phyloP scores from a whole-genome alignment of 345 rosid species.

The Populus alba region DNA sequence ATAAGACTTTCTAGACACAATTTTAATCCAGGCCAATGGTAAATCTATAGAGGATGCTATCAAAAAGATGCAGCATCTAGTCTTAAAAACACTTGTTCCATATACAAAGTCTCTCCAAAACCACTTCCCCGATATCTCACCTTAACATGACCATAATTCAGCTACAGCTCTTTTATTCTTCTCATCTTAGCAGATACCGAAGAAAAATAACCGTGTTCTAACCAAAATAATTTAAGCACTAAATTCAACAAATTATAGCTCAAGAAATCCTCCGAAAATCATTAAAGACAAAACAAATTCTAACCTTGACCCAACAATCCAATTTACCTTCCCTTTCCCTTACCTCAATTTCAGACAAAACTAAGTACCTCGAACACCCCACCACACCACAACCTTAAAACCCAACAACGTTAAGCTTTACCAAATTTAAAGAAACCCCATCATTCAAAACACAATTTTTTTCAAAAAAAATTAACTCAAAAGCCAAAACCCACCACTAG shows the following conservation, averaged over 20 bases:
- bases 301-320: background rate
- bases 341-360: background rate
- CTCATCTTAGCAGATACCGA: background rate
- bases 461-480: background rate
- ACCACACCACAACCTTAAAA: background rate
- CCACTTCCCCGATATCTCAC: background rate
- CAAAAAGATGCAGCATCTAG: background rate
- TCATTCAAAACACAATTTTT: background rate
- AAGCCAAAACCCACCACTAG: background rate
- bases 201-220: background rate
- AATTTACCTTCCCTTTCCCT: background rate
- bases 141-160: background rate
- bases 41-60: background rate
- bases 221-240: background rate
- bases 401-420: background rate
- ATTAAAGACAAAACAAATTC: background rate
- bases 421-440: background rate
- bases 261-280: background rate
- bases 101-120: background rate
- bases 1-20: background rate
- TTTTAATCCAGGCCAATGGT: background rate
- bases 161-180: background rate
- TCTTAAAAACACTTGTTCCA: background rate
- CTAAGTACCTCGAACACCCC: background rate
- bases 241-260: background rate